Conservation (phyloP, 176 grass and related monocot species). For the Ensete glaucum region DNA sequence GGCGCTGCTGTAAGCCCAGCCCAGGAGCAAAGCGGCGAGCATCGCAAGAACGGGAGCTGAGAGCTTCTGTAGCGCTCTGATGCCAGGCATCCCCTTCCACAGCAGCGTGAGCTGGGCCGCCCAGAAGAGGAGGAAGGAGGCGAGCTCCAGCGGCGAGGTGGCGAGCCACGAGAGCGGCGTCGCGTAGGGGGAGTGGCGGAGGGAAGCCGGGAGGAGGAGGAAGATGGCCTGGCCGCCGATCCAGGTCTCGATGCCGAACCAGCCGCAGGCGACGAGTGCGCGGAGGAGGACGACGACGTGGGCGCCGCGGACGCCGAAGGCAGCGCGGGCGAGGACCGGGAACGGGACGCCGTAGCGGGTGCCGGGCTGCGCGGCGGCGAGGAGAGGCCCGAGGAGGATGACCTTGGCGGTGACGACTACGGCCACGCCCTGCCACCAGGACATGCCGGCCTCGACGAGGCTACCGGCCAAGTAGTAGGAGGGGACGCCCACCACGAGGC, state of each 20-base stretch:
- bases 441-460: conserved; percentile 23
- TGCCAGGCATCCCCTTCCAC: conserved; percentile 27
- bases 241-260: conserved; percentile 39
- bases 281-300: conserved; percentile 13
- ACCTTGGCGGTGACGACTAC: neutral
- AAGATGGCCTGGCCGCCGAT: conserved; percentile 29
- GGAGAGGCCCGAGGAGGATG: conserved; percentile 3
- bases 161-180: conserved; percentile 24
- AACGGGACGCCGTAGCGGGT: conserved; percentile 15
- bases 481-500: conserved; percentile 9
- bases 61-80: conserved; percentile 17
- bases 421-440: conserved; percentile 26
- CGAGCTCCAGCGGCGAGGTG: conserved; percentile 28
- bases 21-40: conserved; percentile 17
- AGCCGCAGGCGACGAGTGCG: conserved; percentile 38
- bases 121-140: conserved; percentile 30
- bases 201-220: conserved; percentile 23
- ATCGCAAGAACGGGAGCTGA: conserved; percentile 25
- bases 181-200: conserved; percentile 9
- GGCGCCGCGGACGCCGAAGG: conserved; percentile 19
- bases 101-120: conserved; percentile 22
- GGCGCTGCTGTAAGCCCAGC: conserved; percentile 30
- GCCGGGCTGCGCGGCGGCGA: conserved; percentile 5
- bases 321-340: conserved; percentile 1
- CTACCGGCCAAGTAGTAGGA: conserved; percentile 24